A percentile compares a stretch with the other conserved stretches of the same genome.
Conservation (phyloP, 495 filamentous ascomycete genomes). For the Neurospora sp. region DNA sequence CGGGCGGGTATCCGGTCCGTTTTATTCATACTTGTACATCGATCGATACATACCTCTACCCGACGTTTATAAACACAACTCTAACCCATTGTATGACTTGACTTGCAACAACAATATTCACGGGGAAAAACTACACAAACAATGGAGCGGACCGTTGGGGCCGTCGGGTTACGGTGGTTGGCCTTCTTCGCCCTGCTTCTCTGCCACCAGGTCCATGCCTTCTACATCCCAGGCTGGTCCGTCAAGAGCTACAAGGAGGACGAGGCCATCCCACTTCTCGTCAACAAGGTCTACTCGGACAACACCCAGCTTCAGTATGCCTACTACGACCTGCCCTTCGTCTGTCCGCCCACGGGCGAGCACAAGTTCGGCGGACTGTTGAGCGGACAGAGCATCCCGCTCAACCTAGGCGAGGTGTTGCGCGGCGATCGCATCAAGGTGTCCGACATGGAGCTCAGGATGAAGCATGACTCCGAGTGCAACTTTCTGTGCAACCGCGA, state of each 20-base stretch:
- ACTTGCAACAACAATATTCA: slow-evolving; percentile 4
- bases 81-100: not conserved
- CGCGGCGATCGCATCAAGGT: slow-evolving; percentile 84
- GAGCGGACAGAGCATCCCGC: slow-evolving; percentile 69
- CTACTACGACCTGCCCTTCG: slow-evolving; percentile 87
- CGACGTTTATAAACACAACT: not conserved
- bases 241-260: slow-evolving; percentile 72
- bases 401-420: slow-evolving; percentile 90
- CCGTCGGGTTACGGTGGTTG: slow-evolving; percentile 17
- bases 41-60: not conserved
- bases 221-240: slow-evolving; percentile 77
- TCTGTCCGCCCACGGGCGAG: slow-evolving; percentile 70
- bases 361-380: slow-evolving; percentile 60
- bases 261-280: slow-evolving; percentile 77
- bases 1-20: not conserved
- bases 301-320: slow-evolving; percentile 88
- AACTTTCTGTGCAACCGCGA: slow-evolving; percentile 63
- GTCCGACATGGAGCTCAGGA: slow-evolving; percentile 76
- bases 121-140: not conserved
- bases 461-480: slow-evolving; percentile 72
- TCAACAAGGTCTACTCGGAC: slow-evolving; percentile 94
- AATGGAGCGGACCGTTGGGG: slow-evolving; percentile 20
- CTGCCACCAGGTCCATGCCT: slow-evolving; percentile 41
- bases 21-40: not conserved
- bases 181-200: slow-evolving; percentile 19